Conservation (phyloP, 257 asterid species). For the Solanum chiquidenum region DNA sequence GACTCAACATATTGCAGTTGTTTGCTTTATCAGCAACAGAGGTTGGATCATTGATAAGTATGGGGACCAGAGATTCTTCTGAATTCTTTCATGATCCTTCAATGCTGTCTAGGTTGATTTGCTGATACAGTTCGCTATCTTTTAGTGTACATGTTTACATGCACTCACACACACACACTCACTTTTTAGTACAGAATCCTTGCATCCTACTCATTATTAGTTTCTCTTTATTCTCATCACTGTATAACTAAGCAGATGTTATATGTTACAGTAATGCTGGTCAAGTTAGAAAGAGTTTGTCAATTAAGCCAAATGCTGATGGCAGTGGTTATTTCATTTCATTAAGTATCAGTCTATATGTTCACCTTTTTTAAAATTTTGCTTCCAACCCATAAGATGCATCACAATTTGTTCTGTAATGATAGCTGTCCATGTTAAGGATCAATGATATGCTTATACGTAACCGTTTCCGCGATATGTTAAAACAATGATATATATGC, state of each 20-base stretch:
- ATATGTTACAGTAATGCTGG: constrained; percentile 65
- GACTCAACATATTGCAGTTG: constrained; percentile 23
- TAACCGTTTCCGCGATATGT: neutral
- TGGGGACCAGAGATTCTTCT: constrained; percentile 63
- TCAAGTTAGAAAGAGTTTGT: constrained; percentile 77
- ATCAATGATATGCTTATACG: neutral
- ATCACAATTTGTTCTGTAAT: neutral
- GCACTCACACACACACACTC: neutral
- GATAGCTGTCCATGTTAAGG: neutral
- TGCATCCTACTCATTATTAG: neutral
- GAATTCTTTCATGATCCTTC: constrained; percentile 95
- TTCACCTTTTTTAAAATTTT: neutral
- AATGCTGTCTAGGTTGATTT: constrained; percentile 64
- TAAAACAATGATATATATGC: neutral
- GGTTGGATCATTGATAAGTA: constrained; percentile 76
- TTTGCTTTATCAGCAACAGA: constrained; percentile 89
- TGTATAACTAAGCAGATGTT: neutral
- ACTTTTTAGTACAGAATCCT: neutral
- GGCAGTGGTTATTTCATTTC: constrained; percentile 71
- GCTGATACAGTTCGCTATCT: neutral
- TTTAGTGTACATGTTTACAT: neutral
- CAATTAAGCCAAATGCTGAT: constrained; percentile 64
- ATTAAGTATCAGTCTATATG: constrained; percentile 25
- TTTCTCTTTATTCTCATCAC: neutral
- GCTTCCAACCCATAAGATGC: neutral